Conservation (phyloP, 768 basidiomycete species). For the Suillus subluteus region DNA sequence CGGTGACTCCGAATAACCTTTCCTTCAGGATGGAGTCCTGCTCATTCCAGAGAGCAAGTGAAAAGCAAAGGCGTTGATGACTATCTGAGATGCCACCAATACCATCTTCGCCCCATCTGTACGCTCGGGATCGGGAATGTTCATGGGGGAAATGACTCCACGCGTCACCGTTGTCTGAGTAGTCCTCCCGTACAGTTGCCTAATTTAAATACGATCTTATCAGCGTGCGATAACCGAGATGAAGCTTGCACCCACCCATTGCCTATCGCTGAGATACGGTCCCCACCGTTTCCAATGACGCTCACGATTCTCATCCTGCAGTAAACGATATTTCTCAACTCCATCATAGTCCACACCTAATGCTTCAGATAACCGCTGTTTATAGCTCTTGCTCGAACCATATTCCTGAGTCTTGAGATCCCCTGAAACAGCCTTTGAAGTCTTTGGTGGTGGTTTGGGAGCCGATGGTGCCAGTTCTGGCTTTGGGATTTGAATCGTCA, state of each 20-base stretch:
- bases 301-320: slow-evolving; percentile 78
- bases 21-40: slow-evolving; percentile 95
- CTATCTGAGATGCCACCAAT: slow-evolving; percentile 98
- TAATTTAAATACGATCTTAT: slow-evolving; percentile 33
- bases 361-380: slow-evolving; percentile 64
- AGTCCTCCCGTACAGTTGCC: slow-evolving; percentile 99
- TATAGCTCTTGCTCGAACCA: slow-evolving; percentile 44
- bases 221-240: not conserved
- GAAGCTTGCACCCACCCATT: slow-evolving; percentile 72
- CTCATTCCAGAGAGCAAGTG: slow-evolving; percentile 92
- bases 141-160: slow-evolving; percentile 96
- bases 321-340: slow-evolving; percentile 82
- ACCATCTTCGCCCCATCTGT: slow-evolving; percentile 99
- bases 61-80: slow-evolving; percentile 91
- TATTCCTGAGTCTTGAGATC: slow-evolving; percentile 13
- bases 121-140: slow-evolving; percentile 90
- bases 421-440: slow-evolving; percentile 41
- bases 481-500: slow-evolving; percentile 78
- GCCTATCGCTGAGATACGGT: slow-evolving; percentile 94
- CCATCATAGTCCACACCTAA: slow-evolving; percentile 78
- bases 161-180: slow-evolving; percentile 94
- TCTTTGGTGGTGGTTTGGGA: slow-evolving; percentile 46
- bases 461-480: slow-evolving; percentile 38
- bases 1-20: slow-evolving; percentile 93
- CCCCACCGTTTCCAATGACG: slow-evolving; percentile 99